A percentile compares a stretch with the other conserved stretches of the same genome.
Evolutionary conservation across 2,329 filamentous ascomycete genomes (phyloP).

Genomic region (Epichloe coenophiala): DNA sequence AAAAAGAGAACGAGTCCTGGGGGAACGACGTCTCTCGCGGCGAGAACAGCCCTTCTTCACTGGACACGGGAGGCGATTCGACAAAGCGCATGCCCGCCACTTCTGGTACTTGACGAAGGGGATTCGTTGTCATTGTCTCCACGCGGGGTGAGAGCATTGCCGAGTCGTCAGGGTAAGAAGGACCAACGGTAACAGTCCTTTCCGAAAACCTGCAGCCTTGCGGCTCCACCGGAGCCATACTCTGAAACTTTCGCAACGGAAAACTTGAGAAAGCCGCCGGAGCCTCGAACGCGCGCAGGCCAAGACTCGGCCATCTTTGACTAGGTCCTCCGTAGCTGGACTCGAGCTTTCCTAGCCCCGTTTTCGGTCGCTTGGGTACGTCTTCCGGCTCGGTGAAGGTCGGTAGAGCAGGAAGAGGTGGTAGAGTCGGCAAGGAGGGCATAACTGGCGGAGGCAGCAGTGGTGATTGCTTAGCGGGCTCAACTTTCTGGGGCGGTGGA

Average conservation of each 20-base stretch:
- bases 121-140: slow-evolving; percentile 59
- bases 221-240: slow-evolving; percentile 2
- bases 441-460: not conserved
- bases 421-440: not conserved
- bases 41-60: slow-evolving; percentile 40
- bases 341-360: slow-evolving; percentile 14
- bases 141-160: slow-evolving; percentile 57
- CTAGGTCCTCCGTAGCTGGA: slow-evolving; percentile 4
- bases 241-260: slow-evolving; percentile 3
- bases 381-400: not conserved
- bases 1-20: slow-evolving; percentile 37
- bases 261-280: slow-evolving; percentile 5
- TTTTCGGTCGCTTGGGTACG: slow-evolving; percentile 21
- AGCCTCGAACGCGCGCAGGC: slow-evolving; percentile 10
- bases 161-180: slow-evolving; percentile 29
- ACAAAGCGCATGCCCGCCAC: slow-evolving; percentile 37
- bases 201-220: slow-evolving; percentile 13
- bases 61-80: slow-evolving; percentile 36
- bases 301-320: slow-evolving; percentile 24
- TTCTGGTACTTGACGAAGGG: slow-evolving; percentile 36
- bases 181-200: slow-evolving; percentile 23
- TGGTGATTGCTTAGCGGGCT: not conserved
- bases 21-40: slow-evolving; percentile 36
- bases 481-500: not conserved
- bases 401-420: slow-evolving; percentile 4